Evolutionary conservation across 2,329 filamentous ascomycete species (phyloP).

Genomic region (Fusarium sp.): DNA sequence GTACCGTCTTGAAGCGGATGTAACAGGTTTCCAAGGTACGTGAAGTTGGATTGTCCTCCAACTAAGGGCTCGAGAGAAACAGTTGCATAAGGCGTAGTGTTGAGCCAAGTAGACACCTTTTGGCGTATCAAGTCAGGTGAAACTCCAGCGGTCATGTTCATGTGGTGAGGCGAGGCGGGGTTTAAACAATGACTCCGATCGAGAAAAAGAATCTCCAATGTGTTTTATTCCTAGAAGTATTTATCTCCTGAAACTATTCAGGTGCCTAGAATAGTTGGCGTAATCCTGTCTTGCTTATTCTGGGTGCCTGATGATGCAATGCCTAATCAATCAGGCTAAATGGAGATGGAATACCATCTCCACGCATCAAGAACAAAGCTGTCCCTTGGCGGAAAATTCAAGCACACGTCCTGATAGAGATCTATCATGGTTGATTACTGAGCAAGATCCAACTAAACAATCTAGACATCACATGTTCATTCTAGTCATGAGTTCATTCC

Average conservation of each 20-base stretch:
- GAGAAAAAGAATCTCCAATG: background rate
- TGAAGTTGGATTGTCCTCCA: constrained; percentile 14
- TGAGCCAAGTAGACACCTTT: constrained; percentile 1
- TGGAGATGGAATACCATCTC: too few species aligned
- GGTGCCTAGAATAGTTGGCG: background rate
- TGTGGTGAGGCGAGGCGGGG: background rate
- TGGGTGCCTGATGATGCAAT: background rate
- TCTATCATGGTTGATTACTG: too few species aligned
- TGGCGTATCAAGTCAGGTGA: background rate
- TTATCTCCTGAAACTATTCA: background rate
- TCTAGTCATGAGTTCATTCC: too few species aligned
- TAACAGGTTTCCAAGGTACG: background rate
- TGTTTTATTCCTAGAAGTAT: background rate
- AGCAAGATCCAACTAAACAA: too few species aligned
- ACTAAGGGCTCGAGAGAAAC: background rate
- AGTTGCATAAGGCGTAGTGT: background rate
- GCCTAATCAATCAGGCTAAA: too few species aligned
- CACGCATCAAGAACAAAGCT: too few species aligned
- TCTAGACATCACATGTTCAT: too few species aligned
- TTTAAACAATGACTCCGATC: too few species aligned
- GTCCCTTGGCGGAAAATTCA: too few species aligned
- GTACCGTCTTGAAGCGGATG: background rate
- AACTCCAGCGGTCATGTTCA: background rate
- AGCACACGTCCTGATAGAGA: too few species aligned
- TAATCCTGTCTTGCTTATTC: background rate